phyloP scores from a whole-genome alignment of 2,329 filamentous ascomycete species.

The Colletotrichum lentis region DNA sequence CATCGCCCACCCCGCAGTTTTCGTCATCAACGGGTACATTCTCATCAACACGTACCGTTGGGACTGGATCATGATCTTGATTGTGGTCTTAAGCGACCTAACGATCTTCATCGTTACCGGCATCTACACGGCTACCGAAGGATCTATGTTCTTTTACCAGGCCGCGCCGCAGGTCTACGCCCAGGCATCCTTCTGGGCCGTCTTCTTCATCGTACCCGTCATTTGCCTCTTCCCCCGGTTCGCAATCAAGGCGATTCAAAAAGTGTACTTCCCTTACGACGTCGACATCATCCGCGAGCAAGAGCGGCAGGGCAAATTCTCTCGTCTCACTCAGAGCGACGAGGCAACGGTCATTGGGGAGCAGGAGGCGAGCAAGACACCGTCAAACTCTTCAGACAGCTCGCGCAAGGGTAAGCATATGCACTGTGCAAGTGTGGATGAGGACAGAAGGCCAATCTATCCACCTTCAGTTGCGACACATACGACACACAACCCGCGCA shows the following conservation, averaged over 20 bases:
- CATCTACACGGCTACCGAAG: slow-evolving; percentile 68
- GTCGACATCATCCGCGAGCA: slow-evolving; percentile 97
- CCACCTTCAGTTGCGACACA: slow-evolving; percentile 86
- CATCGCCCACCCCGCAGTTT: slow-evolving; percentile 81
- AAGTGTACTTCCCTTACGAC: slow-evolving; percentile 91
- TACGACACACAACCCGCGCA: slow-evolving; percentile 80
- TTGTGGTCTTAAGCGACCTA: slow-evolving; percentile 82
- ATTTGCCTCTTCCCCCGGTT: slow-evolving; percentile 90
- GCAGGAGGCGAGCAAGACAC: slow-evolving; percentile 43
- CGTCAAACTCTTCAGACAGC: slow-evolving; percentile 67
- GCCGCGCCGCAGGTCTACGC: slow-evolving; percentile 81
- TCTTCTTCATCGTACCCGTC: slow-evolving; percentile 79
- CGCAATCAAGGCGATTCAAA: slow-evolving; percentile 84
- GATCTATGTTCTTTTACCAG: slow-evolving; percentile 69
- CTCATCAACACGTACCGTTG: slow-evolving; percentile 96
- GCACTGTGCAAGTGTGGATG: slow-evolving; percentile 73
- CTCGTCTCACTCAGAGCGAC: slow-evolving; percentile 65
- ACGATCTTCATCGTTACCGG: slow-evolving; percentile 97
- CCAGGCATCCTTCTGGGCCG: slow-evolving; percentile 85
- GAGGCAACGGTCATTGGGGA: slow-evolving; percentile 33
- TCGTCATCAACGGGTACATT: slow-evolving; percentile 93
- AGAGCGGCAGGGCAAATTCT: slow-evolving; percentile 82
- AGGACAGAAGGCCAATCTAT: slow-evolving; percentile 92
- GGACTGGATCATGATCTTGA: slow-evolving; percentile 94
- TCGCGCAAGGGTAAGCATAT: slow-evolving; percentile 65